phyloP scores from a whole-genome alignment of 352 stramenopile species.

The Phytopythium boreale region DNA sequence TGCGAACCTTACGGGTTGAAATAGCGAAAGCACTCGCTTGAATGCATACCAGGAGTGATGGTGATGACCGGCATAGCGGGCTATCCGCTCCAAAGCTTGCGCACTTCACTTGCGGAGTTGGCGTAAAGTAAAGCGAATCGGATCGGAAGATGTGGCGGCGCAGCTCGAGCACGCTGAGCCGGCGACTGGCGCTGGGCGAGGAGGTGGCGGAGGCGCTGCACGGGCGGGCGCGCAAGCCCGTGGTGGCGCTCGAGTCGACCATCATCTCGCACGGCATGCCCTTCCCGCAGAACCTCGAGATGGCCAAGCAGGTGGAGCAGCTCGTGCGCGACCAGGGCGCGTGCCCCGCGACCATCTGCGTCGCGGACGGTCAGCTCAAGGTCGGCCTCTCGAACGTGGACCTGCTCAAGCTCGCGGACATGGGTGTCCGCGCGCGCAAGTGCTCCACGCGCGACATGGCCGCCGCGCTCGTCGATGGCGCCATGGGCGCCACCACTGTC shows the following conservation, averaged over 20 bases:
- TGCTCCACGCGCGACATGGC: constrained; percentile 85
- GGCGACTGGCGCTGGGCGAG: constrained; percentile 43
- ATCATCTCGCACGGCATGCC: constrained; percentile 99
- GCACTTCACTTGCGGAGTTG: not conserved
- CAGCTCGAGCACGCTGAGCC: constrained; percentile 31
- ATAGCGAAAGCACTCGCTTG: not conserved
- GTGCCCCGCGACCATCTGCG: constrained; percentile 95
- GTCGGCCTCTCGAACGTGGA: constrained; percentile 60
- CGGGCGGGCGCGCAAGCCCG: constrained; percentile 35
- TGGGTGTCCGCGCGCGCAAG: constrained; percentile 60
- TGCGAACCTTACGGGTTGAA: not conserved
- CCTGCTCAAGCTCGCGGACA: constrained; percentile 60
- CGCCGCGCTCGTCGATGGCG: constrained; percentile 56
- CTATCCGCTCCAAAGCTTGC: not conserved
- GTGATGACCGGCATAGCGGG: not conserved
- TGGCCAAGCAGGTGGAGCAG: constrained; percentile 89
- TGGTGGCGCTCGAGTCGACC: constrained; percentile 98
- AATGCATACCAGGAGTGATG: constrained; percentile 2
- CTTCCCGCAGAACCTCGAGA: constrained; percentile 96
- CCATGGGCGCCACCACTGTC: constrained; percentile 95
- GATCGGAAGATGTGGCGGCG: constrained; percentile 36
- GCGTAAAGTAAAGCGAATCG: not conserved
- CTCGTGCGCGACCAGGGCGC: constrained; percentile 86
- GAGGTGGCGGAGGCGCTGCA: constrained; percentile 54
- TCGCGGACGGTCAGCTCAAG: constrained; percentile 91